phyloP scores from a whole-genome alignment of 192 early-diverging fungal genomes.

The Coemansia sp. region DNA sequence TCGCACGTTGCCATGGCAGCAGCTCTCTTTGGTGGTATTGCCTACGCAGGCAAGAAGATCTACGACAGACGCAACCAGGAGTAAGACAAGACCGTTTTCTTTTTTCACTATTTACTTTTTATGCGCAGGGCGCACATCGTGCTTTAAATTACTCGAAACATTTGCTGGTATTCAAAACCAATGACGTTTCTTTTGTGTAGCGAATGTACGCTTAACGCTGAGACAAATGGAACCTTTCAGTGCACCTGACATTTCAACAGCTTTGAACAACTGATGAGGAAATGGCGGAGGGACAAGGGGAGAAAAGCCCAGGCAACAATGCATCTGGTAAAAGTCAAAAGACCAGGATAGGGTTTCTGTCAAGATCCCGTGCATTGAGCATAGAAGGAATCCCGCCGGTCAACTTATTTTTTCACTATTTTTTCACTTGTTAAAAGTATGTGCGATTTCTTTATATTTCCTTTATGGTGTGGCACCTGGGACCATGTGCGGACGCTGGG shows the following conservation, averaged over 20 bases:
- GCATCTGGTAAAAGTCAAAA: not conserved
- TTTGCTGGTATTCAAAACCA: no score
- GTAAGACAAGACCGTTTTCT: slow-evolving; percentile 1
- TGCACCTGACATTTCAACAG: not conserved
- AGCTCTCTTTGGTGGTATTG: slow-evolving; percentile 12
- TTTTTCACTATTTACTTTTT: not conserved
- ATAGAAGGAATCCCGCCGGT: not conserved
- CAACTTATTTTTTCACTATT: not conserved
- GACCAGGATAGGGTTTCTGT: not conserved
- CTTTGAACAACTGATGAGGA: not conserved
- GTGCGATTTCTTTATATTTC: slow-evolving; percentile 44
- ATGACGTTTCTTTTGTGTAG: no score
- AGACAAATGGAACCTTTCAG: not conserved
- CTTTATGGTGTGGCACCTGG: slow-evolving; percentile 40
- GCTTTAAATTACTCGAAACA: not conserved
- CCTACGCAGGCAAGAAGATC: slow-evolving; percentile 21
- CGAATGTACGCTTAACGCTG: not conserved
- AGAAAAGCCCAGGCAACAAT: not conserved
- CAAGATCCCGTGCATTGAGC: not conserved
- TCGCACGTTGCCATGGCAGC: slow-evolving; percentile 23
- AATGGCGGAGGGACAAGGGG: not conserved
- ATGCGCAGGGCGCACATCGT: not conserved
- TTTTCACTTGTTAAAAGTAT: slow-evolving; percentile 10
- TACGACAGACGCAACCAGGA: slow-evolving; percentile 32
- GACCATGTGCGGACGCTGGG: slow-evolving; percentile 37